These are phyloP conservation scores for Tolypocladium ovalisporum DNA, from an alignment of 2,329 filamentous ascomycete species.

Conservation along the genomic window DNA sequence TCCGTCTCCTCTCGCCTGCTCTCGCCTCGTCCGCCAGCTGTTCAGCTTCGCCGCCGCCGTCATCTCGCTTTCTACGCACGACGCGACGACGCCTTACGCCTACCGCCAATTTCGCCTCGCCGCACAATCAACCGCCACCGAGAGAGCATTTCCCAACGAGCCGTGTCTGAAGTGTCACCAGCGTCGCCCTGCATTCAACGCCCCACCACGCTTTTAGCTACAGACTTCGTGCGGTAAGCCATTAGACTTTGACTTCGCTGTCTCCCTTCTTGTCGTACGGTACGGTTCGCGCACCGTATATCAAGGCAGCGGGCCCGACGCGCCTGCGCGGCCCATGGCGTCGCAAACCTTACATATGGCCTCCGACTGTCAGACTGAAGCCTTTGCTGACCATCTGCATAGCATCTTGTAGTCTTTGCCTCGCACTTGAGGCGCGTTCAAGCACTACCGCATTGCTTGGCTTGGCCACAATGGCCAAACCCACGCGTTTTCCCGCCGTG, in stretches of 20 bases:
- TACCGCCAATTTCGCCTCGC: background rate
- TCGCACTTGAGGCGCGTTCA: conserved; percentile 1
- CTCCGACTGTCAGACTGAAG: background rate
- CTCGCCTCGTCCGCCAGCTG: background rate
- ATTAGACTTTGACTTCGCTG: background rate
- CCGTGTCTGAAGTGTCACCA: background rate
- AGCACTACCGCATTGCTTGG: conserved; percentile 1
- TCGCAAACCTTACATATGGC: too few species aligned
- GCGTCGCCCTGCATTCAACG: conserved; percentile 4
- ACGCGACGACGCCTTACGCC: background rate
- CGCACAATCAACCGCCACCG: background rate
- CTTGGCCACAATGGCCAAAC: conserved; percentile 42
- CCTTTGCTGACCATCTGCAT: background rate
- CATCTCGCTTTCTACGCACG: background rate
- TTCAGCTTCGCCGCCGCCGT: background rate
- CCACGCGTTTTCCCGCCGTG: conserved; percentile 32
- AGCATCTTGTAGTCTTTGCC: background rate
- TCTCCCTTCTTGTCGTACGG: background rate
- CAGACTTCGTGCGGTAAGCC: conserved; percentile 1
- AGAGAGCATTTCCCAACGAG: background rate
- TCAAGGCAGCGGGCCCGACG: background rate
- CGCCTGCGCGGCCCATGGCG: background rate
- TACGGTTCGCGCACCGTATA: background rate
- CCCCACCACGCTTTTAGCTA: background rate
- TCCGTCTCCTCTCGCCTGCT: background rate